Evolutionary conservation across 805 yeast genomes (phyloP), one percentile per base, ranked within the genome.

Genomic region (Candida jianshihensis): DNA sequence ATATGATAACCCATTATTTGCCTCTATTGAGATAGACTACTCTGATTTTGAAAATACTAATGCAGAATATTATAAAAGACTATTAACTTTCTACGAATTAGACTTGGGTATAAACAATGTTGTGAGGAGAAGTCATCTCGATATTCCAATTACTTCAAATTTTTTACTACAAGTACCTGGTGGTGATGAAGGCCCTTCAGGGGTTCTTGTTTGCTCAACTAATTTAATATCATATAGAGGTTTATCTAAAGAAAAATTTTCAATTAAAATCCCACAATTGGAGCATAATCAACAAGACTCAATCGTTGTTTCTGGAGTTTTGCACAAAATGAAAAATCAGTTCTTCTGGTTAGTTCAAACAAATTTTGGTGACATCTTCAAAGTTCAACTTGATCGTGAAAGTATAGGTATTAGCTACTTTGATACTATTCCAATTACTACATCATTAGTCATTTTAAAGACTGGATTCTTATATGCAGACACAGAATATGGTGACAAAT

Each of bases 41-140:
- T 50, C 63, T 6, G 63, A 59, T 1, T 52, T 48, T 34, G 61
- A 61, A 22, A 52, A 56, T 21, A 52, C 48, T 16, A 51, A 51
- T 19, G 34, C 38, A 2, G 31, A 47, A 13, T 46, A 49, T 30
- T 39, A 36, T 42, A 52, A 50, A 39, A 66, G 60, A 34, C 45
- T 51, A 20, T 61, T 90, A 35, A 71, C 75, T 4, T 82, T 74
- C 53, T 90, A 90, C 59, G 90, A 86, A 50, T 60, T 89, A 19
- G 97, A 92, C 55, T 68, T 85, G 28, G 96, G 97, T 1, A 62
- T 90, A 32, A 89, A 89, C 51, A 83, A 81, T 53, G 72, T 89
- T 2, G 66, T 82, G 1, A 71, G 70, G 38, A 68, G 67, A 44
- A 68, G 59, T 59, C 52, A 70, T n/a, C 68, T 56, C 29, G 53